Evolutionary conservation across 352 stramenopile genomes (phyloP).

Genomic region (Globisporangium sylvaticum): DNA sequence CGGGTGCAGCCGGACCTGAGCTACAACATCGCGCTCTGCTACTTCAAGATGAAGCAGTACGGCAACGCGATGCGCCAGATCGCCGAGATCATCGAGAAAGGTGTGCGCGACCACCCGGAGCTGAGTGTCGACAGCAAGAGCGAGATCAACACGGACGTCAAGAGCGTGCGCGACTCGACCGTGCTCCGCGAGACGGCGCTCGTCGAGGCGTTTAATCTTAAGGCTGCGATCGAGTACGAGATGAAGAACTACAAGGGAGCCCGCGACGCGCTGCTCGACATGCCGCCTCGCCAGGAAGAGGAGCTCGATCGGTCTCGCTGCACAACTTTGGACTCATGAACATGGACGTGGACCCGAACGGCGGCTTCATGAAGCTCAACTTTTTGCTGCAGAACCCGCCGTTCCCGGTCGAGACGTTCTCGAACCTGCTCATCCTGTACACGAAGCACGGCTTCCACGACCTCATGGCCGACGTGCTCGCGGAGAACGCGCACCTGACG

Average conservation of each 20-base stretch:
- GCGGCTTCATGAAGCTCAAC: slow-evolving; percentile 94
- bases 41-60: slow-evolving; percentile 92
- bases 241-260: slow-evolving; percentile 90
- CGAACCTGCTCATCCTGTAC: slow-evolving; percentile 94
- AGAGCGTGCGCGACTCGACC: slow-evolving; percentile 90
- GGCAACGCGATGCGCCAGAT: slow-evolving; percentile 89
- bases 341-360: slow-evolving; percentile 91
- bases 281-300: slow-evolving; percentile 89
- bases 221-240: slow-evolving; percentile 93
- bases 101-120: slow-evolving; percentile 90
- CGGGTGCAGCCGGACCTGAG: slow-evolving; percentile 91
- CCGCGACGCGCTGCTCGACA: slow-evolving; percentile 88
- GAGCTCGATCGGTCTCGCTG: slow-evolving; percentile 91
- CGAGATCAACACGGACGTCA: slow-evolving; percentile 80
- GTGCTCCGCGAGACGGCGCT: slow-evolving; percentile 91
- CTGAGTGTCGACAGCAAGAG: slow-evolving; percentile 92
- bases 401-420: slow-evolving; percentile 94
- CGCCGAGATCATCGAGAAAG: slow-evolving; percentile 92
- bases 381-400: slow-evolving; percentile 93
- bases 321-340: slow-evolving; percentile 92
- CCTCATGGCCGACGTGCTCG: slow-evolving; percentile 94
- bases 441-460: slow-evolving; percentile 94
- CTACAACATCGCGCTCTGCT: slow-evolving; percentile 96
- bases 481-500: slow-evolving; percentile 92
- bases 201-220: slow-evolving; percentile 95